These are phyloP conservation scores for Coemansia sp. DNA, from an alignment of 192 early-diverging fungal species.

Conservation along the genomic window DNA sequence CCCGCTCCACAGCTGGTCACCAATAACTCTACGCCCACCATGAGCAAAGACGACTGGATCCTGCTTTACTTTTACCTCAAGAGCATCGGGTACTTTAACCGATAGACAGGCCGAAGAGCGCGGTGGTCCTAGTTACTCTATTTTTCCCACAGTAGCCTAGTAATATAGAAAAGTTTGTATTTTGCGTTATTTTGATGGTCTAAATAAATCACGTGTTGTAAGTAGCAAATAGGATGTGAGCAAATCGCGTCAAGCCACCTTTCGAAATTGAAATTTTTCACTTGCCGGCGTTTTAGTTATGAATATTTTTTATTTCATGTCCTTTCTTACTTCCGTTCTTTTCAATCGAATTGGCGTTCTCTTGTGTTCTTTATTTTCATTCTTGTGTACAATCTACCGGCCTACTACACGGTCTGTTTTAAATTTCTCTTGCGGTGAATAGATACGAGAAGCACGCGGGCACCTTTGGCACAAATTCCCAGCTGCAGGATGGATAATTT, in stretches of 20 bases:
- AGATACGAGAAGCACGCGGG: too few species aligned
- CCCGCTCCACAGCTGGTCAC: slow-evolving; percentile 23
- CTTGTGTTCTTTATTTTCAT: too few species aligned
- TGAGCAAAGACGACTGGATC: slow-evolving; percentile 17
- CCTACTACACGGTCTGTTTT: too few species aligned
- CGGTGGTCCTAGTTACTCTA: too few species aligned
- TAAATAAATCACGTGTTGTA: slow-evolving; percentile 3
- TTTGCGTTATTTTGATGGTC: not conserved
- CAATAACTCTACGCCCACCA: slow-evolving; percentile 10
- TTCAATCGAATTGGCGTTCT: too few species aligned
- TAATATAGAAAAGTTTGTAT: not conserved
- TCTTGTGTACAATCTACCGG: too few species aligned
- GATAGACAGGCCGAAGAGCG: not conserved
- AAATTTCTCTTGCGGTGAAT: not conserved
- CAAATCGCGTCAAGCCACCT: not conserved
- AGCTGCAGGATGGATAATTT: slow-evolving; percentile 26
- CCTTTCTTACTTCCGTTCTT: too few species aligned
- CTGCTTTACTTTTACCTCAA: slow-evolving; percentile 14
- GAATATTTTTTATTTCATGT: too few species aligned
- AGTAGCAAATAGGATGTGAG: not conserved
- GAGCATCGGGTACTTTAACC: slow-evolving; percentile 13
- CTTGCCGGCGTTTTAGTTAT: not conserved
- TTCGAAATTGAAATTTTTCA: not conserved
- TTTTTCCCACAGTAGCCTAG: too few species aligned
- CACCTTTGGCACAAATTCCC: not conserved